phyloP scores from a whole-genome alignment of 176 grass and related monocot species.

The Olyra latifolia region DNA sequence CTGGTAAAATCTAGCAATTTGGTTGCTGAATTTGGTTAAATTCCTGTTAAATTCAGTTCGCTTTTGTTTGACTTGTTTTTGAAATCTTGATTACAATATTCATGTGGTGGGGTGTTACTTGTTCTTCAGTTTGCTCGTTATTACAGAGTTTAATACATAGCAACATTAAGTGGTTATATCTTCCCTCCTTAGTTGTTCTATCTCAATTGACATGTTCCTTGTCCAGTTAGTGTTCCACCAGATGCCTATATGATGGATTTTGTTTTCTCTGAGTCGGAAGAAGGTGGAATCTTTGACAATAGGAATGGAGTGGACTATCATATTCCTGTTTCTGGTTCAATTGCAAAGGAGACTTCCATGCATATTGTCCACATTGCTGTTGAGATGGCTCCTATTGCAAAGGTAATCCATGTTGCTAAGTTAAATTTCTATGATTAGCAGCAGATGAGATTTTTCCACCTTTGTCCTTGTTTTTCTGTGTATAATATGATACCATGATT shows the following conservation, averaged over 20 bases:
- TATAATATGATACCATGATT: neutral
- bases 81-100: neutral
- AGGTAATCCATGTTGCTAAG: constrained; percentile 53
- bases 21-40: neutral
- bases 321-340: constrained; percentile 71
- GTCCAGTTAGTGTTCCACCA: constrained; percentile 63
- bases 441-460: neutral
- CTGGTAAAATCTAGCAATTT: neutral
- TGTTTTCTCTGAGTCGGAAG: constrained; percentile 92
- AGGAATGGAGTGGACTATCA: constrained; percentile 81
- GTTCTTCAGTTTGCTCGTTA: neutral
- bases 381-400: constrained; percentile 96
- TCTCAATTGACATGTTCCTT: constrained; percentile 26
- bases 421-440: constrained; percentile 13
- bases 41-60: neutral
- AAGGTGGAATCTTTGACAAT: constrained; percentile 88
- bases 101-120: constrained; percentile 4
- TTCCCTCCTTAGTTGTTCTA: neutral
- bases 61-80: neutral
- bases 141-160: constrained; percentile 18
- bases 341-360: constrained; percentile 65
- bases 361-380: constrained; percentile 89
- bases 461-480: neutral
- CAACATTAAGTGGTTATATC: neutral
- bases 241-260: constrained; percentile 98